phyloP scores from a whole-genome alignment of 768 basidiomycete genomes.

The Leccinum uliginosum region DNA sequence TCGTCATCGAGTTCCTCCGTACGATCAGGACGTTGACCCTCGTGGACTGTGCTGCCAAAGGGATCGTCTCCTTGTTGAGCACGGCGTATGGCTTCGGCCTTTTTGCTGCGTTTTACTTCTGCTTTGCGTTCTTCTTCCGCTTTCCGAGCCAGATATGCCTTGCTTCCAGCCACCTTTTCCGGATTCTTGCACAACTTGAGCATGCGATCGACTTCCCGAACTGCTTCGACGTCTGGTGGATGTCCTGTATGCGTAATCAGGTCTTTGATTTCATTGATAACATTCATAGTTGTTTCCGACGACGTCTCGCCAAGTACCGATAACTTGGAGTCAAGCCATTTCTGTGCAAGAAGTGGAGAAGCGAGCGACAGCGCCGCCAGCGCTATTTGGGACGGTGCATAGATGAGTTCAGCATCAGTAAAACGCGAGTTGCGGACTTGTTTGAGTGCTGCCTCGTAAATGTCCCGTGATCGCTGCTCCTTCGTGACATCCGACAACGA shows the following conservation, averaged over 20 bases:
- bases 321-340: constrained; percentile 54
- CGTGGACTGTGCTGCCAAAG: constrained; percentile 56
- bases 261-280: constrained; percentile 45
- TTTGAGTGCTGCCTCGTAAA: constrained; percentile 63
- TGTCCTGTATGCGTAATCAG: constrained; percentile 53
- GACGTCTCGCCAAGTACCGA: constrained; percentile 7
- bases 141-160: constrained; percentile 68
- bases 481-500: constrained; percentile 49
- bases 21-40: constrained; percentile 25
- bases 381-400: constrained; percentile 91
- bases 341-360: constrained; percentile 51
- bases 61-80: constrained; percentile 57
- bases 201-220: constrained; percentile 85
- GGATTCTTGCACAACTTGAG: constrained; percentile 91
- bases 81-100: constrained; percentile 46
- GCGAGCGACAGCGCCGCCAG: constrained; percentile 71
- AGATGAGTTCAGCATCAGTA: constrained; percentile 89
- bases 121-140: constrained; percentile 68
- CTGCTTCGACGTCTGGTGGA: constrained; percentile 73
- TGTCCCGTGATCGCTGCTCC: constrained; percentile 43
- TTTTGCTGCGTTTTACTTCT: constrained; percentile 63
- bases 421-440: constrained; percentile 77
- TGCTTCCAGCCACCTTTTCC: constrained; percentile 90
- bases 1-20: constrained; percentile 41
- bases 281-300: constrained; percentile 24